Percentiles rank a stretch among this genome's conserved stretches.
These are phyloP conservation scores for Tephrocybe sp. DNA, from an alignment of 768 basidiomycete genomes.

Conservation along the genomic window DNA sequence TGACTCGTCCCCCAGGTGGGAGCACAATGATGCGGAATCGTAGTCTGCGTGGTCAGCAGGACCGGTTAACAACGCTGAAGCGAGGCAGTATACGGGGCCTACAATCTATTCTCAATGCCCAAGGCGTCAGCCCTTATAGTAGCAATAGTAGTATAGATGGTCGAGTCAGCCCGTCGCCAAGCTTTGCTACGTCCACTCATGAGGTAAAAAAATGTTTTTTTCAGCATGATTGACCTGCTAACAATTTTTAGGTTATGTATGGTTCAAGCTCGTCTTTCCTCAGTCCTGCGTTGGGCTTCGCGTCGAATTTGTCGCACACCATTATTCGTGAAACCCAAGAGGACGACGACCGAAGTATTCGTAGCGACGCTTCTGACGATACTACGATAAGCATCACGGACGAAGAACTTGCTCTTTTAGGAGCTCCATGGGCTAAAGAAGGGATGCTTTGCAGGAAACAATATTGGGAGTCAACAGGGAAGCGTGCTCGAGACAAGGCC, in stretches of 20 bases:
- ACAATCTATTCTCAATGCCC: conserved; percentile 71
- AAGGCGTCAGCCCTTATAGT: conserved; percentile 78
- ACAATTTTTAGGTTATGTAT: conserved; percentile 45
- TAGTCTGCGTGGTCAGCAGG: conserved; percentile 67
- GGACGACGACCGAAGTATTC: conserved; percentile 73
- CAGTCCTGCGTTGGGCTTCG: conserved; percentile 91
- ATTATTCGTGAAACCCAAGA: conserved; percentile 96
- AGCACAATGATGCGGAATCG: conserved; percentile 60
- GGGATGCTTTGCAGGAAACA: conserved; percentile 94
- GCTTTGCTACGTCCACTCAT: conserved; percentile 85
- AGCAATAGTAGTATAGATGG: conserved; percentile 84
- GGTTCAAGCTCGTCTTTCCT: conserved; percentile 69
- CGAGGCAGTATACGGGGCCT: conserved; percentile 90
- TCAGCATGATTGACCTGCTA: background rate
- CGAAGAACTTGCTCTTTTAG: conserved; percentile 92
- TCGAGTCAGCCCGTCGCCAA: conserved; percentile 91
- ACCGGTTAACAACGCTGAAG: conserved; percentile 76
- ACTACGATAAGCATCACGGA: conserved; percentile 87
- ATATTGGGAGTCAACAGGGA: conserved; percentile 85
- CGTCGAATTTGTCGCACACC: conserved; percentile 91
- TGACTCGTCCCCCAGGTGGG: conserved; percentile 51
- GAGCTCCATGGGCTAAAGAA: conserved; percentile 99
- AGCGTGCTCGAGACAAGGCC: conserved; percentile 80
- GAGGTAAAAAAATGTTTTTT: conserved; percentile 47
- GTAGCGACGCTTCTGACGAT: conserved; percentile 61